A percentile compares a stretch with the other conserved stretches of the same genome.
phyloP scores from a whole-genome alignment of 441 rosid species.

The Gossypium schwendimanii region DNA sequence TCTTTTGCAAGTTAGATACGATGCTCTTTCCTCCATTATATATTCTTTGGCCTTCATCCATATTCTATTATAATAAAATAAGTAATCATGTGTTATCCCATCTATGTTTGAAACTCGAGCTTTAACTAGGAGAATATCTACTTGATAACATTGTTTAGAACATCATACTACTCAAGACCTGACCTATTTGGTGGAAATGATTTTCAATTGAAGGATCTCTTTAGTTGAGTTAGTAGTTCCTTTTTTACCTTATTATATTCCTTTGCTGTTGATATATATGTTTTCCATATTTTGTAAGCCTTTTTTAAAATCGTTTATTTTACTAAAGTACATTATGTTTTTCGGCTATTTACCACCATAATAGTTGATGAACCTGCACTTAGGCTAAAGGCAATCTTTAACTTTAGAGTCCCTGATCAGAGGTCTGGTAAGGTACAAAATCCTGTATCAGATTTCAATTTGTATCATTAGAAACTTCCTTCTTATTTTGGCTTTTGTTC shows the following conservation, averaged over 20 bases:
- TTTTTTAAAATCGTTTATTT: too few relatives aligned
- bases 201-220: not conserved
- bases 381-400: constrained; percentile 32
- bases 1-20: too few relatives aligned
- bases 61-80: not conserved
- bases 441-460: not conserved
- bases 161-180: not conserved
- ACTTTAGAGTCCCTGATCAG: too few relatives aligned
- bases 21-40: not conserved
- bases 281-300: too few relatives aligned
- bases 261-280: not conserved
- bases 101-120: not conserved
- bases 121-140: not conserved
- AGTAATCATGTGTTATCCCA: too few relatives aligned
- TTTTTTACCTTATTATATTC: not conserved
- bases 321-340: constrained; percentile 7
- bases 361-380: constrained; percentile 78
- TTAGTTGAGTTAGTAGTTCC: not conserved
- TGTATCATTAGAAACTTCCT: not conserved
- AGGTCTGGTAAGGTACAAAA: constrained; percentile 72
- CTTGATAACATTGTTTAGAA: not conserved
- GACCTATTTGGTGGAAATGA: not conserved
- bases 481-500: not conserved
- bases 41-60: not conserved
- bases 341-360: constrained; percentile 64